phyloP scores from a whole-genome alignment of 768 basidiomycete species.

The Collybia mongolica region DNA sequence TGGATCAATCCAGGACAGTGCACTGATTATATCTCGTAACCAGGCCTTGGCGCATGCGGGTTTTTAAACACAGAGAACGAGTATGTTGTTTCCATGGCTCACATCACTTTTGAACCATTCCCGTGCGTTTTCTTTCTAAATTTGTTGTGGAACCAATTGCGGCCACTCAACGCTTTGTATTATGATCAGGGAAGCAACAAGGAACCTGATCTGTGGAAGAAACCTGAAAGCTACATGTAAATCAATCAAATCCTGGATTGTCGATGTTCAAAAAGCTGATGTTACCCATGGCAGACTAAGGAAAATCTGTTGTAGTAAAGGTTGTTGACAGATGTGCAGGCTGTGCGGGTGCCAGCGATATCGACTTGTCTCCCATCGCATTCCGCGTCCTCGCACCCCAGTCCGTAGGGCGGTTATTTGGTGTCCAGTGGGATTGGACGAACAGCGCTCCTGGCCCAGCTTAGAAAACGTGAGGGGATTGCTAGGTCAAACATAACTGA shows the following conservation, averaged over 20 bases:
- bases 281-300: conserved; percentile 4
- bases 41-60: conserved; percentile 12
- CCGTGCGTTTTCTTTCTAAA: conserved; percentile 10
- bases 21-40: background rate
- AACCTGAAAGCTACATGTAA: conserved; percentile 11
- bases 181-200: conserved; percentile 12
- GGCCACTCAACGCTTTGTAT: background rate
- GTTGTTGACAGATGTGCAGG: conserved; percentile 15
- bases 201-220: conserved; percentile 16
- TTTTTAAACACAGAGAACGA: conserved; percentile 6
- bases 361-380: conserved; percentile 12
- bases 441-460: too few species aligned
- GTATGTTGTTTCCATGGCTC: conserved; percentile 12
- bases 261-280: background rate
- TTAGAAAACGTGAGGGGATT: too few species aligned
- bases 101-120: conserved; percentile 7
- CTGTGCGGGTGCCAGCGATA: conserved; percentile 4
- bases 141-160: background rate
- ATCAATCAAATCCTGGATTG: background rate
- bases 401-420: conserved; percentile 3
- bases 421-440: too few species aligned
- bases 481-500: too few species aligned
- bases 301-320: conserved; percentile 12
- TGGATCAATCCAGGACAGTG: background rate
- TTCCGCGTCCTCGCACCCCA: conserved; percentile 8